These are phyloP conservation scores for Sanghuangporus baumii DNA, from an alignment of 1,284 basidiomycete species.

Conservation along the genomic window DNA sequence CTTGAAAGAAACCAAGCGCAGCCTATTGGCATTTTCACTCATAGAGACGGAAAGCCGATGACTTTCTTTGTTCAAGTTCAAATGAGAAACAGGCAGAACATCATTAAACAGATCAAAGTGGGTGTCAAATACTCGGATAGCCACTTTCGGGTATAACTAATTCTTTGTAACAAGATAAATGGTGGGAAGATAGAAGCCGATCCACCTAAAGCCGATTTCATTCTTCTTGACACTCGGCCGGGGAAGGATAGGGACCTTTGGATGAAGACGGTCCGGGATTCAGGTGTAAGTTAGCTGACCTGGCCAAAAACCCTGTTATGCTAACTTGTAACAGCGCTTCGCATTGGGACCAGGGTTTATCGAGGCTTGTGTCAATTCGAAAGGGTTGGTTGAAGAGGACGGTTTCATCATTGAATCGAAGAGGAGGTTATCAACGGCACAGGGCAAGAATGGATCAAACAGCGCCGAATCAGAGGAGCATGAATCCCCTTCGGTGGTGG, in stretches of 20 bases:
- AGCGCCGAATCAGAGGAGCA: conserved; percentile 12
- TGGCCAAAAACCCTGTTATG: neutral
- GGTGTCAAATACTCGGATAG: conserved; percentile 9
- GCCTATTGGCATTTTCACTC: conserved; percentile 8
- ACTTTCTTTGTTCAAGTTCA: conserved; percentile 17
- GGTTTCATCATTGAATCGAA: conserved; percentile 27
- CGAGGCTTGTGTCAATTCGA: conserved; percentile 43
- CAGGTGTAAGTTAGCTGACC: conserved; percentile 10
- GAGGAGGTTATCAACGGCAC: neutral
- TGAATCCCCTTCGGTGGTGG: neutral
- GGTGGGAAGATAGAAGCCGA: conserved; percentile 51
- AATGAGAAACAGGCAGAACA: conserved; percentile 20
- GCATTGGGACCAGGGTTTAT: conserved; percentile 50
- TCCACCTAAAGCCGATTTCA: conserved; percentile 49
- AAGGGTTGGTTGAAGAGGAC: conserved; percentile 40
- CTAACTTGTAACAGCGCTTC: conserved; percentile 26
- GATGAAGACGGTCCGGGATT: conserved; percentile 31
- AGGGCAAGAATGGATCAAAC: neutral
- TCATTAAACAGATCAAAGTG: conserved; percentile 55
- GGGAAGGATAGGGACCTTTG: conserved; percentile 42
- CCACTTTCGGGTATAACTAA: neutral
- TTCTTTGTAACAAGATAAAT: conserved; percentile 40
- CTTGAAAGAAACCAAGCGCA: neutral
- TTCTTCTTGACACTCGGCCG: conserved; percentile 45
- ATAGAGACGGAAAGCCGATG: conserved; percentile 11